Evolutionary conservation across 441 rosid species (phyloP).

Genomic region (Sinapis alba): DNA sequence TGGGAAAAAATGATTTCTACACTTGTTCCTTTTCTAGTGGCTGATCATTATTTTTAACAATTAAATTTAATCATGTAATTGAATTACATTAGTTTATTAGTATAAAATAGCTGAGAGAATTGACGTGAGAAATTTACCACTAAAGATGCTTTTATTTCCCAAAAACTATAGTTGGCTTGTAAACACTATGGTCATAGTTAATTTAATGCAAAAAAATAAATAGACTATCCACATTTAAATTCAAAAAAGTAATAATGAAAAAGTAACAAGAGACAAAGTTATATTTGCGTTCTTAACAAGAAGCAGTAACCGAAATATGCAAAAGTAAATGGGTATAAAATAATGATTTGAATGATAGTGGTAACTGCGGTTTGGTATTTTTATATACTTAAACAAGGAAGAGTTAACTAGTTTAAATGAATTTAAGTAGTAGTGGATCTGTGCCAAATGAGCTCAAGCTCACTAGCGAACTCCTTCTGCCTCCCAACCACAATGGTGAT

Average conservation of each 20-base stretch:
- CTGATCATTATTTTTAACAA: no score
- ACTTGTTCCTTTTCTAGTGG: no score
- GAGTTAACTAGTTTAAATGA: conserved; percentile 21
- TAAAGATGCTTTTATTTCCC: not conserved
- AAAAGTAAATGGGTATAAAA: conserved; percentile 24
- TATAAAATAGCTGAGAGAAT: no score
- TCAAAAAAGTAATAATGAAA: not conserved
- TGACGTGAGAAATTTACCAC: no score
- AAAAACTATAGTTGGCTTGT: no score
- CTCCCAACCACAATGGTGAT: conserved; percentile 90
- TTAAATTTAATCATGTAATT: no score
- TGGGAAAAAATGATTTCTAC: no score
- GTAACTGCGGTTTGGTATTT: conserved; percentile 15
- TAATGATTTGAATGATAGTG: conserved; percentile 24
- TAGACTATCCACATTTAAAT: not conserved
- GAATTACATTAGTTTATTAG: no score
- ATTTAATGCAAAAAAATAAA: no score
- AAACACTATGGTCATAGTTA: no score
- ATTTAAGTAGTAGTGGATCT: conserved; percentile 36
- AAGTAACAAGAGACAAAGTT: not conserved
- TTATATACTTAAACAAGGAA: conserved; percentile 27
- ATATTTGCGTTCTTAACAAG: not conserved
- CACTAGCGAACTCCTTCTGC: conserved; percentile 80
- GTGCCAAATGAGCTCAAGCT: conserved; percentile 91
- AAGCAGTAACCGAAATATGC: conserved; percentile 7